phyloP scores from a whole-genome alignment of 768 basidiomycete genomes.

The Serendipita vermifera region DNA sequence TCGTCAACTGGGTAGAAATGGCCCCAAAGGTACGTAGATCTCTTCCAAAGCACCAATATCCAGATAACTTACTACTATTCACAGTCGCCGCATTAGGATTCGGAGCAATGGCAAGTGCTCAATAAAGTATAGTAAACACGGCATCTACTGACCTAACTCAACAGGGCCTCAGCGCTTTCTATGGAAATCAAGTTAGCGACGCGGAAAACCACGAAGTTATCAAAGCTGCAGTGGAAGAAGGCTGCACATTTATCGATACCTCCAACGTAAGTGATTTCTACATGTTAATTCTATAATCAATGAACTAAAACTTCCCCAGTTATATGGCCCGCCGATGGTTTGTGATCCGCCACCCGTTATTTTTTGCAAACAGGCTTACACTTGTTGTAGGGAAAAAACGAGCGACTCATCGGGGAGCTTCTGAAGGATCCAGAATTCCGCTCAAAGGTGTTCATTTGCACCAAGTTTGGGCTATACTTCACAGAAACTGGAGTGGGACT shows the following conservation, averaged over 20 bases:
- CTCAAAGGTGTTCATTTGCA: constrained; percentile 1
- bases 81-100: too few species aligned
- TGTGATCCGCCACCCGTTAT: not conserved
- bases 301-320: not conserved
- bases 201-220: too few species aligned
- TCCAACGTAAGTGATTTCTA: not conserved
- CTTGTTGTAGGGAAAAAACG: constrained; percentile 3
- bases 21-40: too few species aligned
- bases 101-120: too few species aligned
- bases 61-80: too few species aligned
- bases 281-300: not conserved
- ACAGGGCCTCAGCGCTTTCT: too few species aligned
- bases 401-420: not conserved
- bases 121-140: too few species aligned
- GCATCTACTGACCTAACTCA: too few species aligned
- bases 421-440: constrained; percentile 2
- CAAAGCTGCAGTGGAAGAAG: not conserved
- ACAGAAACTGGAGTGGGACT: not conserved
- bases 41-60: too few species aligned
- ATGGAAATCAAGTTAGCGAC: too few species aligned
- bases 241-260: not conserved
- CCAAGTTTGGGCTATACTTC: not conserved
- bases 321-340: not conserved
- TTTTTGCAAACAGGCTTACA: too few species aligned
- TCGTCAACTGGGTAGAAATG: too few species aligned